These are phyloP conservation scores for Scorias spongiosa DNA, from an alignment of 2,329 filamentous ascomycete genomes.

Conservation along the genomic window DNA sequence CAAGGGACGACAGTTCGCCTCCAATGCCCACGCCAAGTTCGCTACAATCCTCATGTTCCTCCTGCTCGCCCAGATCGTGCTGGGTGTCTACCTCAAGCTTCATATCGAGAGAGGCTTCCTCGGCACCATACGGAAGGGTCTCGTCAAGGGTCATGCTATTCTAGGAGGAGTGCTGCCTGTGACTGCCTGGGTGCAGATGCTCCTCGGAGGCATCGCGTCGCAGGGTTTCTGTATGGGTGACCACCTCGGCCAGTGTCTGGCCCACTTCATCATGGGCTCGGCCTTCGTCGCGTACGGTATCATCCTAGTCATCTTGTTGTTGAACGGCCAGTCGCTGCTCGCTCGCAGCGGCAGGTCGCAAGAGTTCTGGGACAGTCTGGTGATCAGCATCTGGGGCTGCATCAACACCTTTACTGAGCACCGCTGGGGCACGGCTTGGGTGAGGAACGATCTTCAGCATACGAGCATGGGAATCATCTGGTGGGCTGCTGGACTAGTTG, in stretches of 20 bases:
- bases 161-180: constrained; percentile 80
- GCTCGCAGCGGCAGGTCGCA: constrained; percentile 70
- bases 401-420: constrained; percentile 98
- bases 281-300: constrained; percentile 93
- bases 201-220: constrained; percentile 86
- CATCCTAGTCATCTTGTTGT: constrained; percentile 66
- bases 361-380: constrained; percentile 86
- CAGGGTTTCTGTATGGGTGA: constrained; percentile 87
- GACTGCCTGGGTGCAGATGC: constrained; percentile 79
- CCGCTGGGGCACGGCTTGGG: constrained; percentile 80
- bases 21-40: constrained; percentile 69
- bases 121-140: constrained; percentile 55
- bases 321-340: constrained; percentile 82
- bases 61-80: constrained; percentile 57
- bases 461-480: constrained; percentile 99
- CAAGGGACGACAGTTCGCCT: constrained; percentile 70
- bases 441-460: constrained; percentile 87
- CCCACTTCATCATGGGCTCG: constrained; percentile 97
- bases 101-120: constrained; percentile 78
- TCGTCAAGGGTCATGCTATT: constrained; percentile 62
- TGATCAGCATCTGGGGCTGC: constrained; percentile 90
- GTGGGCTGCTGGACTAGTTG: constrained; percentile 87
- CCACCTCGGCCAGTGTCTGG: constrained; percentile 79
- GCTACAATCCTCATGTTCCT: constrained; percentile 68
- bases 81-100: constrained; percentile 77